Conservation (phyloP, 2,329 filamentous ascomycete species). For the Trichophyton rubrum region DNA sequence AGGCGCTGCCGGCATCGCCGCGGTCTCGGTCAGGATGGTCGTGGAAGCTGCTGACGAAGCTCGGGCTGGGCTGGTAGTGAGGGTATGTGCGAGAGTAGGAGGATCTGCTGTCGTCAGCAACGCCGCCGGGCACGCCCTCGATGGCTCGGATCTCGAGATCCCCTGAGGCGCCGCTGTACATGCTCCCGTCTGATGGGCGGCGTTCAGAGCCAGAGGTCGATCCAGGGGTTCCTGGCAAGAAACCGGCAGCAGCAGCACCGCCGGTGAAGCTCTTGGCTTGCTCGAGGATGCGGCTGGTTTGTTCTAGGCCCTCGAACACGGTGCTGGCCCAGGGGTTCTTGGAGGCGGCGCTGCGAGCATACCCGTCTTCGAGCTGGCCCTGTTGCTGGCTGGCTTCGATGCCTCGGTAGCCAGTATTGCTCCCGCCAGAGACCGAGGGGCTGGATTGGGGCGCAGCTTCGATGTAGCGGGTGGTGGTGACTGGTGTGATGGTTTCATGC, state of each 20-base stretch:
- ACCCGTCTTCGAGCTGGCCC: conserved; percentile 13
- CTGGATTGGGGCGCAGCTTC: conserved; percentile 11
- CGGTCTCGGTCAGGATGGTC: conserved; percentile 18
- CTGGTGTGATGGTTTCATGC: conserved; percentile 11
- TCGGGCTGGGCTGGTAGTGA: conserved; percentile 24
- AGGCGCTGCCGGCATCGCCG: conserved; percentile 12
- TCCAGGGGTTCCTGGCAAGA: background rate
- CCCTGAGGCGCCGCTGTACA: conserved; percentile 22
- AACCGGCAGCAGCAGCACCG: background rate
- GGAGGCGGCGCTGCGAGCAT: conserved; percentile 25
- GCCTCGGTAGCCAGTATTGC: conserved; percentile 14
- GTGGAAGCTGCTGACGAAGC: conserved; percentile 31
- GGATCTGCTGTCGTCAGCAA: conserved; percentile 7
- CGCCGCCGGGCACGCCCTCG: conserved; percentile 24
- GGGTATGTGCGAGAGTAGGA: conserved; percentile 12
- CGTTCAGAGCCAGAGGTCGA: conserved; percentile 11
- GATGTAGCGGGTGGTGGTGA: conserved; percentile 18
- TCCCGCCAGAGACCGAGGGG: conserved; percentile 11
- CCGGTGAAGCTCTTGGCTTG: conserved; percentile 9
- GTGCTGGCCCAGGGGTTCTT: conserved; percentile 32
- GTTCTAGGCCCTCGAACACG: conserved; percentile 29
- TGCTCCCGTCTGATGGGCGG: conserved; percentile 27
- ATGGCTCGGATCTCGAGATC: conserved; percentile 26
- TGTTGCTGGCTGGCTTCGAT: background rate
- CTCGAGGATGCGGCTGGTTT: conserved; percentile 11